Base-by-base conservation (phyloP, 805 yeast genomes). In the Pichia californica region DNA sequence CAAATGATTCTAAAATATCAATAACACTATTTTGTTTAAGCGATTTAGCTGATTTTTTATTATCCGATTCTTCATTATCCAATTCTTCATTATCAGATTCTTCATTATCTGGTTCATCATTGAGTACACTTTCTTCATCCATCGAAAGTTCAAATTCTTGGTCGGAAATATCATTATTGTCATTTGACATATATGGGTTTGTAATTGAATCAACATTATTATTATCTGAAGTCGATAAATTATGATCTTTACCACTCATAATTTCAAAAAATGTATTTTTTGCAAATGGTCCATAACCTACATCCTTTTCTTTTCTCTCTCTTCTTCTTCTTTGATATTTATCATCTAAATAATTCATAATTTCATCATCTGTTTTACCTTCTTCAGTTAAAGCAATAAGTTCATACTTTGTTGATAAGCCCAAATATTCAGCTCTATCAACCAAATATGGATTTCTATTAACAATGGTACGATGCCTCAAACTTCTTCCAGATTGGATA, bases 351-450 rank as follows among this genome's bases (percentile, higher is more conserved):
- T 43, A 53, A 2, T 43, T 38, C 34, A 63, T 36, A 3, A 65
- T 63, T 5, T 60, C 53, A 2, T 46, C 47, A 39, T 58, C 62
- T 2, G 62, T 40, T 21, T 52, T 43, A 0, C 66, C 67, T 31
- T 52, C 47, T 8, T 61, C 61, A 28, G 51, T 59, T 48, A 61
- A 44, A 10, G 54, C 56, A 34, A 59, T 62, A 29, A 65, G 45
- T 8, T 49, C 47, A 26, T 54, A 50, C 11, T 50, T 48, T 1
- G 67, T 53, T 9, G 64, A 44, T 3, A 65, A 45, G 4, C 68
- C 68, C 2, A 63, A 46, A 43, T 57, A 56, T 10, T 53, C 59
- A 3, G 66, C 66, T 3, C 58, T 52, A 41, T 65, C 68, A 3
- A 64, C 59, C 10, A 63, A 55, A 44, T 63, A 65, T 2, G 64